Evolutionary conservation across 2,329 filamentous ascomycete genomes (phyloP).

Genomic region (Leptographium procerum): DNA sequence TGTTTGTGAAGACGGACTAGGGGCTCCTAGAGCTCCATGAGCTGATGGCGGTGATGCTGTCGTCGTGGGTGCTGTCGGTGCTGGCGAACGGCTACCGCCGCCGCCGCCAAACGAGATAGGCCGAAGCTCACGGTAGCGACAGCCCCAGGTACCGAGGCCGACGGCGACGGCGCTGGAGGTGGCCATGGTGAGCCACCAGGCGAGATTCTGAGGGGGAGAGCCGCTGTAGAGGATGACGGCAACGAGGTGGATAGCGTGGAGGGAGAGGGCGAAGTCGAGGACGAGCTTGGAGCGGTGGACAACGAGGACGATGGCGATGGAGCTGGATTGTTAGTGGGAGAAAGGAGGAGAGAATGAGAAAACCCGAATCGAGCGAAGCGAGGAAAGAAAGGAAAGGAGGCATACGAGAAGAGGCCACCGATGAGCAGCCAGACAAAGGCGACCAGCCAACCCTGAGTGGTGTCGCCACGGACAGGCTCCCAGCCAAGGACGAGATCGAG

Average conservation of each 20-base stretch:
- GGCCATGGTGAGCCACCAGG: constrained; percentile 70
- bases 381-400: constrained; percentile 13
- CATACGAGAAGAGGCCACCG: constrained; percentile 40
- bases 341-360: not conserved
- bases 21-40: constrained; percentile 9
- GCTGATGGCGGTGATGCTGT: not conserved
- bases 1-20: not conserved
- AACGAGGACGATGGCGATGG: constrained; percentile 71
- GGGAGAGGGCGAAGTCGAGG: constrained; percentile 83
- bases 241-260: constrained; percentile 31
- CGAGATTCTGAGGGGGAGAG: constrained; percentile 60
- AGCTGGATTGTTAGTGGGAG: constrained; percentile 35
- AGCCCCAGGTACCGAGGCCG: constrained; percentile 75
- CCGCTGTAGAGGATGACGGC: constrained; percentile 62
- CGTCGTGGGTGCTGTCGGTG: constrained; percentile 10
- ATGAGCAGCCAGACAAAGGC: constrained; percentile 47
- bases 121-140: constrained; percentile 76
- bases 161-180: constrained; percentile 33
- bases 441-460: constrained; percentile 48
- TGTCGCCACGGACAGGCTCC: constrained; percentile 48
- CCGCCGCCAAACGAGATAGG: constrained; percentile 77
- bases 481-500: constrained; percentile 46
- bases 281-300: constrained; percentile 87
- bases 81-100: constrained; percentile 15
- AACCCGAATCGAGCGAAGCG: not conserved